phyloP scores from a whole-genome alignment of 352 stramenopile species.

The Globisporangium sylvaticum region DNA sequence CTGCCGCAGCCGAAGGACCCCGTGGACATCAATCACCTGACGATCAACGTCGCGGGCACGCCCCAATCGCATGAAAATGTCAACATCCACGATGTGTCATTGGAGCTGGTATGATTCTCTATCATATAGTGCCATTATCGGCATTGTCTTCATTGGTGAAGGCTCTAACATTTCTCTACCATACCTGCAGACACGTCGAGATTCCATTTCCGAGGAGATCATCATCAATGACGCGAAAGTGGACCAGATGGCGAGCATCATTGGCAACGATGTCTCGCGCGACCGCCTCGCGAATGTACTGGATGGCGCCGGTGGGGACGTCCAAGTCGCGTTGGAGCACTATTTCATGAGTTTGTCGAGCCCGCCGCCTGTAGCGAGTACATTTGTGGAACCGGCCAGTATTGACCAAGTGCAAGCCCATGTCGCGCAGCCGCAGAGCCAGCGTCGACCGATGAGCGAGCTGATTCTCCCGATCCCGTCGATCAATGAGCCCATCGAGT shows the following conservation, averaged over 20 bases:
- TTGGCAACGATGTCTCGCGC: slow-evolving; percentile 65
- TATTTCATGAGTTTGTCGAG: slow-evolving; percentile 85
- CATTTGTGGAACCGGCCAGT: neutral
- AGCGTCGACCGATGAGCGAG: slow-evolving; percentile 53
- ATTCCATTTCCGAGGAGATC: slow-evolving; percentile 71
- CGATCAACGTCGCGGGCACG: slow-evolving; percentile 60
- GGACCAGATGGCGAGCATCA: slow-evolving; percentile 83
- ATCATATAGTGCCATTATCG: neutral
- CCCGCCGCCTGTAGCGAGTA: neutral
- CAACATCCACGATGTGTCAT: slow-evolving; percentile 19
- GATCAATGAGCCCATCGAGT: slow-evolving; percentile 22
- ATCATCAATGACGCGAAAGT: slow-evolving; percentile 67
- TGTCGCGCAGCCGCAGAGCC: slow-evolving; percentile 30
- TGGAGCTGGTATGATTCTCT: neutral
- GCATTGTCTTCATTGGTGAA: neutral
- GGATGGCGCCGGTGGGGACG: slow-evolving; percentile 74
- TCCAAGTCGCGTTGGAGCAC: slow-evolving; percentile 84
- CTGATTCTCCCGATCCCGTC: slow-evolving; percentile 71
- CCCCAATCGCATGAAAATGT: slow-evolving; percentile 13
- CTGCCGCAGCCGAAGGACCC: slow-evolving; percentile 50
- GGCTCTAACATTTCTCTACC: neutral
- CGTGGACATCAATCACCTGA: slow-evolving; percentile 59
- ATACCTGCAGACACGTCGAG: slow-evolving; percentile 24
- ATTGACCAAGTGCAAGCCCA: slow-evolving; percentile 27
- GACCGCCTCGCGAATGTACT: slow-evolving; percentile 70